Evolutionary conservation across 2,329 filamentous ascomycete species (phyloP).

Genomic region (Paecilomyces sp.): DNA sequence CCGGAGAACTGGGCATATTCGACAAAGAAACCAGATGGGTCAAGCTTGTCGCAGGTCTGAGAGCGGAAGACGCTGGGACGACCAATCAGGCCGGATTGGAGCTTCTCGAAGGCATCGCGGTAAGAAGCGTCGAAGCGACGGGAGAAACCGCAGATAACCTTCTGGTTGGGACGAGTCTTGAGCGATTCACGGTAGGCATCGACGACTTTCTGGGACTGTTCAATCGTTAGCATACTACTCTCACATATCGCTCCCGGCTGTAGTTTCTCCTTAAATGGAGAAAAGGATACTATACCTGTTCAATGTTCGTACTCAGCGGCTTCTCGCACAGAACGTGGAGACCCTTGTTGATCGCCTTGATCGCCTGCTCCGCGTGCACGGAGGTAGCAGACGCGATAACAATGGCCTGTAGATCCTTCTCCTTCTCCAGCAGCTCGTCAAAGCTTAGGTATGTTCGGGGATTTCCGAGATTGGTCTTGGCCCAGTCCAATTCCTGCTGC

Average conservation of each 20-base stretch:
- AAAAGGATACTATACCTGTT: conserved; percentile 43
- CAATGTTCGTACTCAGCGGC: conserved; percentile 45
- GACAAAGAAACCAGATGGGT: conserved; percentile 61
- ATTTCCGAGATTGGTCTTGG: conserved; percentile 42
- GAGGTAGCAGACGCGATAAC: conserved; percentile 50
- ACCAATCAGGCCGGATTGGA: conserved; percentile 51
- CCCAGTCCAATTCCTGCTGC: conserved; percentile 43
- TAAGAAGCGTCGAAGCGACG: conserved; percentile 62
- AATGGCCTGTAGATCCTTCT: conserved; percentile 49
- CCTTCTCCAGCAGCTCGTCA: conserved; percentile 48
- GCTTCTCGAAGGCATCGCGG: conserved; percentile 50
- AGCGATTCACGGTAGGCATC: conserved; percentile 39
- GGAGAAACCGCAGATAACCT: conserved; percentile 61
- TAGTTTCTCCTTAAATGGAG: neutral
- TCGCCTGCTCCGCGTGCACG: conserved; percentile 51
- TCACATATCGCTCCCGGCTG: neutral
- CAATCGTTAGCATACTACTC: conserved; percentile 5
- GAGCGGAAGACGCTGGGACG: conserved; percentile 54
- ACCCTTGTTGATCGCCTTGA: conserved; percentile 48
- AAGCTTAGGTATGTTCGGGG: conserved; percentile 50
- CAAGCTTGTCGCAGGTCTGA: conserved; percentile 62
- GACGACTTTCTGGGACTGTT: conserved; percentile 40
- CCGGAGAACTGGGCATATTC: conserved; percentile 58
- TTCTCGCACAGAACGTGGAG: conserved; percentile 54
- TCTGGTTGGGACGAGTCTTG: conserved; percentile 49